A percentile compares a stretch with the other conserved stretches of the same genome.
These are phyloP conservation scores for Chlorella sp. DNA, from an alignment of 139 green algal species.

Conservation along the genomic window DNA sequence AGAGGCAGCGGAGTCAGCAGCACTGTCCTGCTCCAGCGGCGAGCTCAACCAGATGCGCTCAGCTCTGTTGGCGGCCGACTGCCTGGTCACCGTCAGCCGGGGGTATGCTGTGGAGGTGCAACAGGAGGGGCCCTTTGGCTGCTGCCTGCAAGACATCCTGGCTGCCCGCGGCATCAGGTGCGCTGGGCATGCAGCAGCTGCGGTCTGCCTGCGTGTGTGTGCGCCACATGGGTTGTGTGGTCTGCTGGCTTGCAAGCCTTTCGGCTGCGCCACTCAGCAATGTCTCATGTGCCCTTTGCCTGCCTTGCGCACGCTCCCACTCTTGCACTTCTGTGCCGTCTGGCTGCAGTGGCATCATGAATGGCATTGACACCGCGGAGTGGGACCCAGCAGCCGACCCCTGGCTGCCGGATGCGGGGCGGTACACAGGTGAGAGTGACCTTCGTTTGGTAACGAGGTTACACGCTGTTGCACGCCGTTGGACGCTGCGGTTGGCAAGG, in stretches of 20 bases:
- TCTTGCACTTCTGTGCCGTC: background rate
- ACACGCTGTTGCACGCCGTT: no score
- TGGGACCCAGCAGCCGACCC: conserved; percentile 76
- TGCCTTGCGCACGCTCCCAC: background rate
- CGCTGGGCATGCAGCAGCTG: background rate
- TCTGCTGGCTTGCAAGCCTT: background rate
- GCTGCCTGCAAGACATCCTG: conserved; percentile 49
- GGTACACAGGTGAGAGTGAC: conserved; percentile 46
- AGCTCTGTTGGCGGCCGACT: conserved; percentile 60
- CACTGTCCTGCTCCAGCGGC: background rate
- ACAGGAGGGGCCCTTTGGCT: conserved; percentile 21
- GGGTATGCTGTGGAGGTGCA: conserved; percentile 73
- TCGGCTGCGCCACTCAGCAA: background rate
- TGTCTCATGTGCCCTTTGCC: background rate
- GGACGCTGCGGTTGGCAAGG: no score
- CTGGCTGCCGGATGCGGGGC: conserved; percentile 54
- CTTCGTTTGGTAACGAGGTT: no score
- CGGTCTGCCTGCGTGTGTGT: no score
- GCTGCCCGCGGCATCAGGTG: conserved; percentile 35
- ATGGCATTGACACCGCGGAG: conserved; percentile 69
- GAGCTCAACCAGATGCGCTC: conserved; percentile 79
- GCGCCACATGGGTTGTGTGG: background rate
- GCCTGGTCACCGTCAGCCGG: conserved; percentile 81
- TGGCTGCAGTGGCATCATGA: conserved; percentile 68
- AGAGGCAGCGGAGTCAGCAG: conserved; percentile 1